These are phyloP conservation scores for Pseudocercospora fijiensis DNA, from an alignment of 2,329 filamentous ascomycete species.

Conservation along the genomic window DNA sequence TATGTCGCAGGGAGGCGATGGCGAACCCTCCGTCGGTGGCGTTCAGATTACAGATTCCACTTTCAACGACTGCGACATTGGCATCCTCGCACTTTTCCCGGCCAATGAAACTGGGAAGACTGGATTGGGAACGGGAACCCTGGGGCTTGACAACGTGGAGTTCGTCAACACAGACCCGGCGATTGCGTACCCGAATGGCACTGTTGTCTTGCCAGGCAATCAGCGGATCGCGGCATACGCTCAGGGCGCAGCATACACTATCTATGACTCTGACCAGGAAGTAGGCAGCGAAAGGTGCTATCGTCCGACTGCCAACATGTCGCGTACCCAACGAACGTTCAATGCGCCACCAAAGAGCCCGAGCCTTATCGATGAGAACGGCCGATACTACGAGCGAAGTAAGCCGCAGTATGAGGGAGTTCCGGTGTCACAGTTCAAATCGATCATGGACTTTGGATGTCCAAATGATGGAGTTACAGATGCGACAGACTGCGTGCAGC, in stretches of 20 bases:
- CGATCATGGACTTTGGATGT: slow-evolving; percentile 56
- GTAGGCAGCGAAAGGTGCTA: slow-evolving; percentile 27
- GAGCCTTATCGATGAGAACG: slow-evolving; percentile 61
- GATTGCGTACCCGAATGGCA: slow-evolving; percentile 59
- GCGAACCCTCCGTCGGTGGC: slow-evolving; percentile 69
- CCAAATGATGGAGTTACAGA: slow-evolving; percentile 83
- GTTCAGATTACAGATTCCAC: slow-evolving; percentile 76
- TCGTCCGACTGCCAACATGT: slow-evolving; percentile 28
- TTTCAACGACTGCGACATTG: slow-evolving; percentile 71
- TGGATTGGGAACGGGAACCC: slow-evolving; percentile 58
- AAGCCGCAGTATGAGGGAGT: slow-evolving; percentile 83
- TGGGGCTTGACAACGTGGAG: slow-evolving; percentile 86
- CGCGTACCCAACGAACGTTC: slow-evolving; percentile 37
- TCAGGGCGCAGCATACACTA: slow-evolving; percentile 69
- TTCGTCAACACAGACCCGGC: slow-evolving; percentile 64
- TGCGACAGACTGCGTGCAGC: slow-evolving; percentile 81
- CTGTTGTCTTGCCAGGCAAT: slow-evolving; percentile 66
- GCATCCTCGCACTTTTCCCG: slow-evolving; percentile 71
- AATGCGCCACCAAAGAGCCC: slow-evolving; percentile 61
- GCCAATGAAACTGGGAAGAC: slow-evolving; percentile 53
- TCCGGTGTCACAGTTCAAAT: slow-evolving; percentile 68
- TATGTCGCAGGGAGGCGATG: slow-evolving; percentile 57
- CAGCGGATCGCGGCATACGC: slow-evolving; percentile 64
- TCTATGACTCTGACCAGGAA: slow-evolving; percentile 28
- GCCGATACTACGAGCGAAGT: slow-evolving; percentile 73